A percentile compares a stretch with the other conserved stretches of the same genome.
Evolutionary conservation across 2,329 filamentous ascomycete genomes (phyloP).

Genomic region (Diaporthe ilicicola): DNA sequence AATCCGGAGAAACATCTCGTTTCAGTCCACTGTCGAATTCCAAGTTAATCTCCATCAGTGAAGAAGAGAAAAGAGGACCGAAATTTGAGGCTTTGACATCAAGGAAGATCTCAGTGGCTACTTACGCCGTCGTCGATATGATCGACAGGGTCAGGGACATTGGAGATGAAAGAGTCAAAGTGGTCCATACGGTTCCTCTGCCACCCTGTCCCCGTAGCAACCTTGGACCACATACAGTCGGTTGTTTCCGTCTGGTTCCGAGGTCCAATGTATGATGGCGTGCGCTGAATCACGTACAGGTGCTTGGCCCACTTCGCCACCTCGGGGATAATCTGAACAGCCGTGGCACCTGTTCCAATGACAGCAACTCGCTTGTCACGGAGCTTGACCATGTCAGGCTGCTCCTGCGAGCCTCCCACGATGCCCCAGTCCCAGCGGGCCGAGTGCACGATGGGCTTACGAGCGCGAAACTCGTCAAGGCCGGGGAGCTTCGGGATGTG

Average conservation of each 20-base stretch:
- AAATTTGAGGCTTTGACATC: neutral
- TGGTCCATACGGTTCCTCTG: neutral
- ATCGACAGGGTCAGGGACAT: neutral
- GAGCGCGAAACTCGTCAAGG: conserved; percentile 26
- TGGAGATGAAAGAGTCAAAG: neutral
- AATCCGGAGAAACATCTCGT: neutral
- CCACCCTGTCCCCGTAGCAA: neutral
- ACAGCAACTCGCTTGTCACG: conserved; percentile 70
- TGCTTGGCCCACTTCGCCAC: conserved; percentile 63
- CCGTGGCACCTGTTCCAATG: conserved; percentile 75
- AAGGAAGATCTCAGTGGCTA: rapidly evolving
- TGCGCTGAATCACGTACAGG: conserved; percentile 76
- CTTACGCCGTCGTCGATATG: neutral
- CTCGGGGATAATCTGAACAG: conserved; percentile 71
- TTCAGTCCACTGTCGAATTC: neutral
- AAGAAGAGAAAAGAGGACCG: neutral
- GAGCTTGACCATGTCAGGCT: conserved; percentile 29
- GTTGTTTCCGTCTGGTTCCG: neutral
- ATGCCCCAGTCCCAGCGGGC: conserved; percentile 14
- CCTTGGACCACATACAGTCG: neutral
- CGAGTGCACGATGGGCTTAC: conserved; percentile 30
- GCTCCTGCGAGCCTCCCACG: neutral
- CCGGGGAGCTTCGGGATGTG: conserved; percentile 48
- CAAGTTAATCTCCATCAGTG: neutral
- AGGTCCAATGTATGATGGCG: conserved; percentile 64